Conservation (phyloP, 306 rosid genomes). For the Acacia acuminata region DNA sequence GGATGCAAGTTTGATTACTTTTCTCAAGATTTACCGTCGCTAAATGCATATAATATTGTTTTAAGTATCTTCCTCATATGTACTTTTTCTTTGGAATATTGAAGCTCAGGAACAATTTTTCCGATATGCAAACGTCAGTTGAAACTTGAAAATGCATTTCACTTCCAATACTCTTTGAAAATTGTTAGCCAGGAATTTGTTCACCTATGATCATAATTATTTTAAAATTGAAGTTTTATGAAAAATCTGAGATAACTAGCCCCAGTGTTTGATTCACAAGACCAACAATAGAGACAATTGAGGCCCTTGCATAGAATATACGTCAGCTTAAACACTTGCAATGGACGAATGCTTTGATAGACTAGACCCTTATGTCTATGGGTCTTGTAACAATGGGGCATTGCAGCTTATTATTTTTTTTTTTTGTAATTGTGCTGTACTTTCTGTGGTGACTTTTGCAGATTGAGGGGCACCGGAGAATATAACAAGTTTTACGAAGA, state of each 20-base stretch:
- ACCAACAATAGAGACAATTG: not conserved
- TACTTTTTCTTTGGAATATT: not conserved
- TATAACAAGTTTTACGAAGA: slow-evolving; percentile 75
- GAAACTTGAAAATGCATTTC: not conserved
- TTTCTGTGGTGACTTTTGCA: slow-evolving; percentile 27
- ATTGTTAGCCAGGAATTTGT: not conserved
- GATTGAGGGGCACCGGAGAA: slow-evolving; percentile 75
- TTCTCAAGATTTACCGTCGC: not conserved
- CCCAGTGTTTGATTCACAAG: not conserved
- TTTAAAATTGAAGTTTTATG: not conserved
- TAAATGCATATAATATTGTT: not conserved
- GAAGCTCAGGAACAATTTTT: not conserved
- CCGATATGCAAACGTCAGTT: not conserved
- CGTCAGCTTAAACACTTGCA: not conserved
- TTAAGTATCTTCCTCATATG: not conserved
- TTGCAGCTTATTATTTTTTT: slow-evolving; percentile 9
- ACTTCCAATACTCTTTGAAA: not conserved
- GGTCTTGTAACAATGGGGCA: not conserved
- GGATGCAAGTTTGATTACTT: not conserved
- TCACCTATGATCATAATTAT: not conserved
- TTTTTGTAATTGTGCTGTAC: not conserved
- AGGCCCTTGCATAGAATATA: not conserved
- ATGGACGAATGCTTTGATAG: slow-evolving; percentile 1
- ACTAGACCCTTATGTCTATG: not conserved
- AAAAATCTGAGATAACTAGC: not conserved